phyloP scores from a whole-genome alignment of 2,329 filamentous ascomycete genomes.

The Metarhizium humberi region DNA sequence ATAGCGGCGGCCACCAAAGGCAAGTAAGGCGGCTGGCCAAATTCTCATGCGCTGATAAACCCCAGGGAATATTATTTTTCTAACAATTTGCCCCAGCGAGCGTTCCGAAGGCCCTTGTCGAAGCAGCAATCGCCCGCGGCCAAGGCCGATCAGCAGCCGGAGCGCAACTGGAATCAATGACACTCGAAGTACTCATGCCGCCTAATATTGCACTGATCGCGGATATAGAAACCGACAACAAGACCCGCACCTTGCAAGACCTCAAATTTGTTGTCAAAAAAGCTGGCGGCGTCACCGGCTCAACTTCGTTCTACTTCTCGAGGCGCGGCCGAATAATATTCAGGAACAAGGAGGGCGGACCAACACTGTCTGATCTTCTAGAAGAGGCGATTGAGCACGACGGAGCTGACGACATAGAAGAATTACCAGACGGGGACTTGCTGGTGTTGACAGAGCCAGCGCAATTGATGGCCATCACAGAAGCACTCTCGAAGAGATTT shows the following conservation, averaged over 20 bases:
- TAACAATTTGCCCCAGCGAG: slow-evolving; percentile 35
- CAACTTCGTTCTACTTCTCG: slow-evolving; percentile 78
- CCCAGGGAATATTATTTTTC: not conserved
- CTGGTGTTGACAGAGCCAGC: slow-evolving; percentile 42
- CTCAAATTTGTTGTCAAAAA: slow-evolving; percentile 64
- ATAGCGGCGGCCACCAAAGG: slow-evolving; percentile 73
- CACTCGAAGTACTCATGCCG: slow-evolving; percentile 73
- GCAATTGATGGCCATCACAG: slow-evolving; percentile 21
- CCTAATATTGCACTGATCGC: slow-evolving; percentile 70
- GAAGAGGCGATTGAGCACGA: slow-evolving; percentile 71
- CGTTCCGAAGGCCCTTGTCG: slow-evolving; percentile 76
- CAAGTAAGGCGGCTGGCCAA: slow-evolving; percentile 17
- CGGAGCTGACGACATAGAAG: slow-evolving; percentile 65
- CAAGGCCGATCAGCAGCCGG: slow-evolving; percentile 75
- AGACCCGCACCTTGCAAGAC: slow-evolving; percentile 62
- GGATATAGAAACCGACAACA: slow-evolving; percentile 79
- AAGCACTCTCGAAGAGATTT: slow-evolving; percentile 50
- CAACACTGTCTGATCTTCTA: slow-evolving; percentile 64
- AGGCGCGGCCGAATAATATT: slow-evolving; percentile 69
- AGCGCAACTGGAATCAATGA: slow-evolving; percentile 64
- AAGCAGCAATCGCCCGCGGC: slow-evolving; percentile 77
- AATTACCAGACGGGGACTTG: slow-evolving; percentile 58
- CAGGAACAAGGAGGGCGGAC: slow-evolving; percentile 37
- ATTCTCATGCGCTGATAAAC: slow-evolving; percentile 11
- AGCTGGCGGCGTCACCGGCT: slow-evolving; percentile 57